Evolutionary conservation across 75 land plant species (phyloP), one percentile per base, ranked within the genome.

Genomic region (Pinus taeda): DNA sequence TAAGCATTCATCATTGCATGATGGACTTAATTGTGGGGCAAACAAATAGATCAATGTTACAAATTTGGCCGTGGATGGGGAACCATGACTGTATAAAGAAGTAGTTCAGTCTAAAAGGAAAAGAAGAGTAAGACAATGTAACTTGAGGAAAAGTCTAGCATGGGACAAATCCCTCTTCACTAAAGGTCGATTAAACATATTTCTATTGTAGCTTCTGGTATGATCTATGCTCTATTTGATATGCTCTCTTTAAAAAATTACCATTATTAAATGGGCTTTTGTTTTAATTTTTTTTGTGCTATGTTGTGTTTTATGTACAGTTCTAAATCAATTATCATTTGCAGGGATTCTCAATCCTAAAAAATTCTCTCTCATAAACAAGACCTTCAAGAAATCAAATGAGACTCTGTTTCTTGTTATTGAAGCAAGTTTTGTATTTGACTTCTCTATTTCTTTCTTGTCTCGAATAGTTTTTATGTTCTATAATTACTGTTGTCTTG

Each of bases 111-210:
- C 78, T 75, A 79, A 74, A 74, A 76, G 33, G 33, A 70, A 36
- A 71, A 76, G 17, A 81, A 89, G 59, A 77, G 79, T 58, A 73
- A 79, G 79, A 24, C 83, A 77, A 71, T 87, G 60, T 64, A 93
- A 90, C 71, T 79, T 95, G 81, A 89, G 95, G 12, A 90, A 95
- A 80, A 93, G 93, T 82, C 78, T 95, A 71, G 98, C 98, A 4
- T 95, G 98, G 98, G 90, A 95, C 71, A 90, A 82, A 76, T 93
- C 98, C 14, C 92, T 95, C 77, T 92, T 93, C 59, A 93, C 91
- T 14, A 93, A 86, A 86, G 98, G 95, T 89, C 15, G 20, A 26
- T 15, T 18, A 59, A 4, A 17, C 33, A 4, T 21, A 12, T 21
- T 29, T 15, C 7, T 36, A 11, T 11, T 20, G 4, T 18, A 37